A percentile compares a stretch with the other conserved stretches of the same genome.
These are phyloP conservation scores for Pseudopithomyces chartarum DNA, from an alignment of 2,329 filamentous ascomycete genomes.

Conservation along the genomic window DNA sequence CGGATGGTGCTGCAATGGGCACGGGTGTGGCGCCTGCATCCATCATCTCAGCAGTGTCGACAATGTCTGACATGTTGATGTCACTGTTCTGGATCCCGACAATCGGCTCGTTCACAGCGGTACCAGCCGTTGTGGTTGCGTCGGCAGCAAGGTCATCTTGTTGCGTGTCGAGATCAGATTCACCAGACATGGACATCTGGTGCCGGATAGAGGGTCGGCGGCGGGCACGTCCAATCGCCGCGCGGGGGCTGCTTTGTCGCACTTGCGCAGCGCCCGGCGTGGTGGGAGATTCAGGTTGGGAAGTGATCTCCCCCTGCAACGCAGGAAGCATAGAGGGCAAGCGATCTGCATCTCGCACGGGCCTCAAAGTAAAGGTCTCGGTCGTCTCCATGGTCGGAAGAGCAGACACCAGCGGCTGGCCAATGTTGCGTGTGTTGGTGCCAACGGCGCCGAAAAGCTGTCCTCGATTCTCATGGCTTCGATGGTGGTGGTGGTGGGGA, in stretches of 20 bases:
- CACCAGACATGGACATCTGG: conserved; percentile 82
- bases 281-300: conserved; percentile 78
- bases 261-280: conserved; percentile 44
- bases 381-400: conserved; percentile 69
- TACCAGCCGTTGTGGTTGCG: conserved; percentile 75
- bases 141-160: conserved; percentile 83
- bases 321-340: conserved; percentile 84
- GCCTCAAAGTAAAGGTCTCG: conserved; percentile 75
- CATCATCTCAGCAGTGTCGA: conserved; percentile 79
- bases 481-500: conserved; percentile 55
- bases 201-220: conserved; percentile 86
- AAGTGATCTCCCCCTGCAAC: conserved; percentile 68
- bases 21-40: conserved; percentile 72
- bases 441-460: conserved; percentile 35
- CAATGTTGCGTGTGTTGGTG: conserved; percentile 50
- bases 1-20: conserved; percentile 77
- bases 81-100: conserved; percentile 78
- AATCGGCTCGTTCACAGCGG: conserved; percentile 69
- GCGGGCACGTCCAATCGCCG: conserved; percentile 59
- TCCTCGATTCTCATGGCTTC: conserved; percentile 54
- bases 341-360: conserved; percentile 83
- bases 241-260: conserved; percentile 44
- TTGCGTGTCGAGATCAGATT: conserved; percentile 79
- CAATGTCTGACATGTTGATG: conserved; percentile 87
- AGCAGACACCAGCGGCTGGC: conserved; percentile 71